Evolutionary conservation across 208 protist genomes (phyloP), one percentile per base, ranked within the genome.

Genomic region (Blastocrithidia nonstop): DNA sequence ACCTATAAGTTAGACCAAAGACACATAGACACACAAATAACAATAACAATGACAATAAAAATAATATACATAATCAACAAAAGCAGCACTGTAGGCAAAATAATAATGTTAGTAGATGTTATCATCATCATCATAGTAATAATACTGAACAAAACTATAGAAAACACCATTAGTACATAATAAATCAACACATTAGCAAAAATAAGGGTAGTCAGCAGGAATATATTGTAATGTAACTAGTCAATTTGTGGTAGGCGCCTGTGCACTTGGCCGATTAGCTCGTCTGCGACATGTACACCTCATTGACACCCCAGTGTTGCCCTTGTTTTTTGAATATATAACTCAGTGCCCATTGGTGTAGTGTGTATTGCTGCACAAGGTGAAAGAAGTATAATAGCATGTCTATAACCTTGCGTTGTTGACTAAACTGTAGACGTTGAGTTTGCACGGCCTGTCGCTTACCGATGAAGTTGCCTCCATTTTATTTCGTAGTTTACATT

Each of bases 261-360:
- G 61, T 15, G 73, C 64, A 6, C 49, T 86, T 0, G 81, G 75
- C 7, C 41, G 71, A 1, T 40, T 86, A 45, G 42, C 21, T 8
- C 61, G 68, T 26, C 60, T 90, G n/a, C 63, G 67, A 16, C 75
- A 68, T 52, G 45, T 90, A 2, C 71, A 69, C 29, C 50, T 90
- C 22, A 46, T 56, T 9, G 48, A 64, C 48, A 81, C 72, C 0
- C 72, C 72, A 1, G 45, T 90, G 13, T 60, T 54, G 39, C 54
- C 62, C 19, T 52, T 57, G 19, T 76, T 84, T 33, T 45, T 90
- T 17, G 37, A 60, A 17, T 61, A 57, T 16, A 48, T 86, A 24
- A 62, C 50, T 7, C 50, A 67, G 29, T 78, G 63, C 37, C 24
- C 61, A 0, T 57, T 45, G 24, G 36, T 90, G 5, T 63, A 81